Base-by-base conservation (phyloP, 306 rosid genomes). In the Begonia loranthoides region DNA sequence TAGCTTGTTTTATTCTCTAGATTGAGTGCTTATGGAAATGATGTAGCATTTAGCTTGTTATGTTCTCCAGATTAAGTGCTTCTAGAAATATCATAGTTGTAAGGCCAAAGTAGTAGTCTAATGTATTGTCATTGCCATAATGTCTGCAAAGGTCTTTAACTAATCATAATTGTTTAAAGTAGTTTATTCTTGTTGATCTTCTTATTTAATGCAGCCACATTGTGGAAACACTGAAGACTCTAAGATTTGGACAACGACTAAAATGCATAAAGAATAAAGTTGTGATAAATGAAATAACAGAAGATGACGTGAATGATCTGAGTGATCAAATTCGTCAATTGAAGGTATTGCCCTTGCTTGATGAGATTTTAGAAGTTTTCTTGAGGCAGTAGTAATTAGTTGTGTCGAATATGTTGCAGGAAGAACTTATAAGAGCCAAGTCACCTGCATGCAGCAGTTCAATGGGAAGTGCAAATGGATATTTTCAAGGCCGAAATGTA, bases 321-420 rank as follows among this genome's bases (percentile, higher is more conserved):
- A 83, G 93, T 65, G 96, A 92, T 73, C 92, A 83, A 77, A 86
- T 92, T 57, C 88, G 96, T 62, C 79, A 73, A 56, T 52, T 92
- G 65, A 92, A 92, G 94, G 97, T 90, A 76, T 24, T 6, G 36
- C 57, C 52, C 49, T 16, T 12, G 13, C 59, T 43, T 43, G 6
- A 28, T 28, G 5, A 28, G 8, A 28, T 28, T 28, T 4, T 28
- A 28, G 34, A 28, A 28, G 36, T 28, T 28, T 28, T 28, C 36
- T 28, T 1, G 36, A 28, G 36, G 36, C 9, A 7, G 36, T 28
- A 28, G 9, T 28, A 28, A 28, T 28, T 28, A 8, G 36, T 7
- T 28, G 34, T 24, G 36, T 66, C 22, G 28, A 40, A 4, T 6
- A 17, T 56, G 50, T 67, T 74, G 61, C 79, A 90, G 99, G 99